Percentiles rank a stretch among this genome's conserved stretches.
phyloP scores from a whole-genome alignment of 345 rosid species.

The Reutealis trisperma region DNA sequence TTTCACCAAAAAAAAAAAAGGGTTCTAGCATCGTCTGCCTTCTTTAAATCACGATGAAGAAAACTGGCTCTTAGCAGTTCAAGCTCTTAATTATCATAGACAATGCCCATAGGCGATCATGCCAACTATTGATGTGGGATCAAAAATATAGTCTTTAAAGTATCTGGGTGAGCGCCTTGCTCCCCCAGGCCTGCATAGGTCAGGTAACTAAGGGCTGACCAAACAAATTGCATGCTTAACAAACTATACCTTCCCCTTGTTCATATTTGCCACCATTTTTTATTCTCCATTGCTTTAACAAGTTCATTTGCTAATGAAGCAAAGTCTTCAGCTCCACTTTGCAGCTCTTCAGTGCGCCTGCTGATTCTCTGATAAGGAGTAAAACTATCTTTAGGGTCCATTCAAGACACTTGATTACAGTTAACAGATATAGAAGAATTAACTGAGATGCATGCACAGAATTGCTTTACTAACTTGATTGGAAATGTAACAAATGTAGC shows the following conservation, averaged over 20 bases:
- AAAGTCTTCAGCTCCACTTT: conserved; percentile 76
- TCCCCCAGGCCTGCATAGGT: not conserved
- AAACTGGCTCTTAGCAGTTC: not conserved
- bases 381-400: not conserved
- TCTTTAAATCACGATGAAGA: not conserved
- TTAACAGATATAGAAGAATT: not conserved
- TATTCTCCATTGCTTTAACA: conserved; percentile 83
- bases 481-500: not conserved
- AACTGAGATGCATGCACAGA: not conserved
- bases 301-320: conserved; percentile 80
- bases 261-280: conserved; percentile 92
- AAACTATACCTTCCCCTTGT: not conserved
- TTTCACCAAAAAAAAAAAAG: not conserved
- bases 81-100: not conserved
- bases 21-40: not conserved
- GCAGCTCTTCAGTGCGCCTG: conserved; percentile 74
- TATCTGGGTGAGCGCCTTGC: not conserved
- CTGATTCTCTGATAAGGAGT: conserved; percentile 54
- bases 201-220: not conserved
- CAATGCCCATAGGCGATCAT: not conserved
- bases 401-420: not conserved
- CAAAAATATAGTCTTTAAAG: not conserved
- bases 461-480: not conserved
- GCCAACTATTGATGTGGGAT: not conserved
- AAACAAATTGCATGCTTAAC: not conserved